Evolutionary conservation across 2,329 filamentous ascomycete genomes (phyloP).

Genomic region (Alternaria sp.): DNA sequence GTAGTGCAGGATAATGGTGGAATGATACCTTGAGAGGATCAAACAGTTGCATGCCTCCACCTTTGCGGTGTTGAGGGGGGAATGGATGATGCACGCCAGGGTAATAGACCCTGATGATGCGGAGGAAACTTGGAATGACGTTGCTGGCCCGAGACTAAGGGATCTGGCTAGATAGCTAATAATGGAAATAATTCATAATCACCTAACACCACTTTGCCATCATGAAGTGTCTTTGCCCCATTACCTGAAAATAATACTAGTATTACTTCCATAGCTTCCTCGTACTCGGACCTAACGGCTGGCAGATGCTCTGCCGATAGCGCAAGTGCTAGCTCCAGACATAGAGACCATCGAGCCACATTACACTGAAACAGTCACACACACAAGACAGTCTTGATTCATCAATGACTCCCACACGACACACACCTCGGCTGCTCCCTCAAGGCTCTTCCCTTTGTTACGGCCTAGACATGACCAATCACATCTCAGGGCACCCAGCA

Average conservation of each 20-base stretch:
- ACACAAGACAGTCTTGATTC: conserved; percentile 9
- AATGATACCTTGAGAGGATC: conserved; percentile 9
- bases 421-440: conserved; percentile 14
- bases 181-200: conserved; percentile 15
- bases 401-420: conserved; percentile 8
- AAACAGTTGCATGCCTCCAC: conserved; percentile 20
- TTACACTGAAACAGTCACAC: conserved; percentile 26
- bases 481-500: neutral
- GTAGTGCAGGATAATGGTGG: conserved; percentile 9
- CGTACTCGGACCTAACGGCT: neutral
- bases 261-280: neutral
- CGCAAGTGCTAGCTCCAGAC: conserved; percentile 1
- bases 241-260: conserved; percentile 10
- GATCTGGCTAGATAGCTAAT: conserved; percentile 17
- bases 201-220: conserved; percentile 24
- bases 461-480: conserved; percentile 18
- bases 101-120: conserved; percentile 16
- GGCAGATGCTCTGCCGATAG: neutral
- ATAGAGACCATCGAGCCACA: neutral
- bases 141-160: conserved; percentile 6
- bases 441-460: conserved; percentile 15
- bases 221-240: conserved; percentile 20
- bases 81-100: conserved; percentile 17
- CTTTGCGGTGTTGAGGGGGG: conserved; percentile 26
- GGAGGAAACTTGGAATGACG: conserved; percentile 19